Conservation (phyloP, 495 filamentous ascomycete genomes). For the Neurospora cerealis region DNA sequence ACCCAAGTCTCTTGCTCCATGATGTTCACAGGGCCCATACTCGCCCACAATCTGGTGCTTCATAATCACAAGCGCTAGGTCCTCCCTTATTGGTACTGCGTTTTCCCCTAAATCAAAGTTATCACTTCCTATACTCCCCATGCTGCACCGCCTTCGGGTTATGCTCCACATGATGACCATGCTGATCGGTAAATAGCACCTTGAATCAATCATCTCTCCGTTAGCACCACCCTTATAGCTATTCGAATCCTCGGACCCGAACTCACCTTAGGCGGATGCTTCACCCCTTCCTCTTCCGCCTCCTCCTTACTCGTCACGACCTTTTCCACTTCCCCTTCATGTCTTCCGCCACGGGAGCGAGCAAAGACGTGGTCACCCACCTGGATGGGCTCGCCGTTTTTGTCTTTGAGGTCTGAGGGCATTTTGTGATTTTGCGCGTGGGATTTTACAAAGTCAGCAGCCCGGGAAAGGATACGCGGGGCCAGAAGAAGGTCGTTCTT, state of each 20-base stretch:
- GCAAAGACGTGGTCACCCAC: conserved; percentile 29
- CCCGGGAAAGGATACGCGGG: not conserved
- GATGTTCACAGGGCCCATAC: no score
- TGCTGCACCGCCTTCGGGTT: conserved; percentile 25
- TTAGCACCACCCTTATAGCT: not conserved
- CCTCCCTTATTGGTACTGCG: no score
- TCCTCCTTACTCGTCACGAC: conserved; percentile 25
- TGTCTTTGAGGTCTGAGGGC: conserved; percentile 20
- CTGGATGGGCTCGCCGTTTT: conserved; percentile 24
- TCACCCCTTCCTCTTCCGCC: conserved; percentile 27
- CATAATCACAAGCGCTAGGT: no score
- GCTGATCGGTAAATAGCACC: conserved; percentile 27
- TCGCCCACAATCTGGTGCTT: no score
- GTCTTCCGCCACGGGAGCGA: conserved; percentile 22
- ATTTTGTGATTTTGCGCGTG: conserved; percentile 7
- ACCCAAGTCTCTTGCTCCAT: no score
- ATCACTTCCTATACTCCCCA: not conserved
- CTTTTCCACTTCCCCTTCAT: conserved; percentile 29
- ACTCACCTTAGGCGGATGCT: conserved; percentile 32
- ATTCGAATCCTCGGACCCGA: no score
- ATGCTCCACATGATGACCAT: conserved; percentile 28
- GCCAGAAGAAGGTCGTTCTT: not conserved
- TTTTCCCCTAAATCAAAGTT: no score
- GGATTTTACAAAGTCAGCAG: no score
- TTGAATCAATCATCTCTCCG: not conserved